These are phyloP conservation scores for Debaryomyces robertsiae DNA, from an alignment of 1,139 yeast genomes.

Conservation along the genomic window DNA sequence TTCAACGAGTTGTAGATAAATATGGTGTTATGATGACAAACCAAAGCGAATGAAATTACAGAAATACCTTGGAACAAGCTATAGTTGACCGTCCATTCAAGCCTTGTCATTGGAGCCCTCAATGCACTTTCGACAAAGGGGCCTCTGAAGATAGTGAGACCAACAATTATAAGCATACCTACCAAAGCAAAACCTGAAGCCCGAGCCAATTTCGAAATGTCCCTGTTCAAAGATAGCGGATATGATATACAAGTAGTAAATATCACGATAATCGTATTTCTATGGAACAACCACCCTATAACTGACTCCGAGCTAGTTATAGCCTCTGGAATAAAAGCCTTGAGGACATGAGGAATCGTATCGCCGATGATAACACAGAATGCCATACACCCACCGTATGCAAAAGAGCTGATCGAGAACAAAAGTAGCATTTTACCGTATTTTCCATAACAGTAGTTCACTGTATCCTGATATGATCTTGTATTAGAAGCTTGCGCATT, in stretches of 20 bases:
- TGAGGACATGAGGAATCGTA: slow-evolving; percentile 86
- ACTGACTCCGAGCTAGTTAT: slow-evolving; percentile 39
- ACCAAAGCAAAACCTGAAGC: slow-evolving; percentile 85
- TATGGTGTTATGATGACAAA: slow-evolving; percentile 92
- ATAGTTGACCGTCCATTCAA: slow-evolving; percentile 59
- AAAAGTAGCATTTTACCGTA: slow-evolving; percentile 69
- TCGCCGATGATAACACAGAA: slow-evolving; percentile 95
- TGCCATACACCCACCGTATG: slow-evolving; percentile 94
- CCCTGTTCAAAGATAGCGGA: slow-evolving; percentile 79
- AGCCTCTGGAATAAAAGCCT: slow-evolving; percentile 61
- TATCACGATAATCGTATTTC: slow-evolving; percentile 68
- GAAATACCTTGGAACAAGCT: slow-evolving; percentile 86
- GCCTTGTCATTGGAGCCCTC: slow-evolving; percentile 48
- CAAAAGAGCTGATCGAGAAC: slow-evolving; percentile 81
- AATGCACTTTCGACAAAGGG: slow-evolving; percentile 55
- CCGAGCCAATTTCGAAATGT: slow-evolving; percentile 83
- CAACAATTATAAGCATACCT: slow-evolving; percentile 79
- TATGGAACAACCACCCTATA: slow-evolving; percentile 54
- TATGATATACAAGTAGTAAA: slow-evolving; percentile 76
- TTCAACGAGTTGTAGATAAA: slow-evolving; percentile 83
- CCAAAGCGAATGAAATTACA: slow-evolving; percentile 89
- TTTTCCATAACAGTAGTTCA: slow-evolving; percentile 74
- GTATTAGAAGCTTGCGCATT: slow-evolving; percentile 80
- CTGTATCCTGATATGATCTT: slow-evolving; percentile 84
- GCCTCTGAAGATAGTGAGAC: slow-evolving; percentile 73